phyloP scores from a whole-genome alignment of 2,329 filamentous ascomycete species.

The Cladosporium sp. region DNA sequence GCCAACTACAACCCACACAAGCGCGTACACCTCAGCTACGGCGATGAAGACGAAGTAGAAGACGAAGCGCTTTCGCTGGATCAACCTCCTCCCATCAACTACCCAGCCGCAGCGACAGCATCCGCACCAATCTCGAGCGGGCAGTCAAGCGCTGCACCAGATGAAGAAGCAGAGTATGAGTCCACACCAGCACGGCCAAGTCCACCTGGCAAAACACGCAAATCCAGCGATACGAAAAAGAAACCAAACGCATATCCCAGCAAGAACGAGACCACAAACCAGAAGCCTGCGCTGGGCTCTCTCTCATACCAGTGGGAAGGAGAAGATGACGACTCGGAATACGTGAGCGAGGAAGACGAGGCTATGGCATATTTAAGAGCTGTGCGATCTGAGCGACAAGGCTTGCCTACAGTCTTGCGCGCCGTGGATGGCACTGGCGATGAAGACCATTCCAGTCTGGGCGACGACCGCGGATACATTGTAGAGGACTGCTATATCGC shows the following conservation, averaged over 20 bases:
- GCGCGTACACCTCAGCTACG: slow-evolving; percentile 31
- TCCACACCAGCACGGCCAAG: not conserved
- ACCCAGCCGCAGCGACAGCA: not conserved
- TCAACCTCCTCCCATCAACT: slow-evolving; percentile 2
- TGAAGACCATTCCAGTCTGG: slow-evolving; percentile 42
- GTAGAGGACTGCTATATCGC: slow-evolving; percentile 75
- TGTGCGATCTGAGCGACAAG: slow-evolving; percentile 26
- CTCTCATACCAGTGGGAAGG: slow-evolving; percentile 19
- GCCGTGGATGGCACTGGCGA: slow-evolving; percentile 21
- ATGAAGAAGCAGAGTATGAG: not conserved
- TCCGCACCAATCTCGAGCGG: not conserved
- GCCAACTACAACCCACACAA: slow-evolving; percentile 29
- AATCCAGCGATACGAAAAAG: not conserved
- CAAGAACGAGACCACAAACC: slow-evolving; percentile 21
- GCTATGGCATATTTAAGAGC: slow-evolving; percentile 31
- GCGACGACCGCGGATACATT: slow-evolving; percentile 62
- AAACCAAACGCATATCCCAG: slow-evolving; percentile 6
- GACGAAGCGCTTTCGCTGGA: not conserved
- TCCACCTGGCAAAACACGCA: not conserved
- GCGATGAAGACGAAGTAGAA: slow-evolving; percentile 24
- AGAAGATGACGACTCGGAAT: slow-evolving; percentile 19
- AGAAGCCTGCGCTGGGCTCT: slow-evolving; percentile 24
- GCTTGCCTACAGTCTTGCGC: slow-evolving; percentile 23
- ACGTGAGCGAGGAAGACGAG: slow-evolving; percentile 25
- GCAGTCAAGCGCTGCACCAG: not conserved